phyloP scores from a whole-genome alignment of 164 flowering plant genomes.

The Stephania cephalantha region DNA sequence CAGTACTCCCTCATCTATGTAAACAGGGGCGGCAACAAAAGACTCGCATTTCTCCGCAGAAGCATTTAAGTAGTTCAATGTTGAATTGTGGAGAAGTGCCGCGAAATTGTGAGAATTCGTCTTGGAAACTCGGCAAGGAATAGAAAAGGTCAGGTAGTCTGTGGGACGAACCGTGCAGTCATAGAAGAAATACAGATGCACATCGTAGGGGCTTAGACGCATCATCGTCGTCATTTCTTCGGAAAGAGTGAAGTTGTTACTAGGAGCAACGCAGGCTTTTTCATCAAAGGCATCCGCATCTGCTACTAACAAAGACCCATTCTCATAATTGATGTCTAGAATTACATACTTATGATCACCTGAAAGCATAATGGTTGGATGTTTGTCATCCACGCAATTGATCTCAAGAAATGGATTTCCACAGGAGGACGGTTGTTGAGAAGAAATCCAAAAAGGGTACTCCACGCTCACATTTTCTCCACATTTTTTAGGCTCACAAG shows the following conservation, averaged over 20 bases:
- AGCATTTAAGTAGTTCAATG: slow-evolving; percentile 16
- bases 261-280: slow-evolving; percentile 33
- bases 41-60: slow-evolving; percentile 25
- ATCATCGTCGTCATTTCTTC: slow-evolving; percentile 12
- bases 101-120: slow-evolving; percentile 26
- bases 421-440: slow-evolving; percentile 35
- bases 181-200: slow-evolving; percentile 35
- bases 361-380: slow-evolving; percentile 32
- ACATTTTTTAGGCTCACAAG: slow-evolving; percentile 41
- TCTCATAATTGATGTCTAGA: slow-evolving; percentile 29
- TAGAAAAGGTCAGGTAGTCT: not conserved
- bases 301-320: slow-evolving; percentile 25
- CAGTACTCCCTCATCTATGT: not conserved
- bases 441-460: slow-evolving; percentile 50
- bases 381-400: slow-evolving; percentile 22
- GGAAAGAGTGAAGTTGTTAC: slow-evolving; percentile 30
- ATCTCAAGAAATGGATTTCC: slow-evolving; percentile 38
- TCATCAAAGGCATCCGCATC: slow-evolving; percentile 15
- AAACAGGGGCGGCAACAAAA: slow-evolving; percentile 29
- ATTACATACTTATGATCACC: slow-evolving; percentile 21
- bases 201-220: slow-evolving; percentile 9
- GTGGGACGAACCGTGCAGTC: slow-evolving; percentile 25
- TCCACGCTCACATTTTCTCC: slow-evolving; percentile 35
- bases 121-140: slow-evolving; percentile 24
- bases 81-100: slow-evolving; percentile 23